Base-by-base conservation (phyloP, 345 rosid species). In the Ceriops decandra region DNA sequence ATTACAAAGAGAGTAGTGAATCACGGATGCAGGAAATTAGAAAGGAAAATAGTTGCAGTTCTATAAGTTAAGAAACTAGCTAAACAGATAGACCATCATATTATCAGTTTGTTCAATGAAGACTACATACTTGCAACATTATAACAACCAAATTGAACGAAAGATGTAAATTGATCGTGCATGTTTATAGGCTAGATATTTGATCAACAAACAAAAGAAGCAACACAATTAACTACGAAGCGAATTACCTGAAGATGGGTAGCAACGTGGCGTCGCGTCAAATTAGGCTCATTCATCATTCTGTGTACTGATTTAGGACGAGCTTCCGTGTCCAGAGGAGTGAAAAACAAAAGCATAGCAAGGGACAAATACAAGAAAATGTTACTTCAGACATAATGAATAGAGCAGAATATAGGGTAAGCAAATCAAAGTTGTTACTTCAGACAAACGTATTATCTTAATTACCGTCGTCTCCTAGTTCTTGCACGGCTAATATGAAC, bases 211-310 rank as follows among this genome's bases (percentile, higher is more conserved):
- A 36, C 11, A 53, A 6, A 21, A 53, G 10, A 53, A 54, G 28
- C 16, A 54, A 54, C 28, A 54, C 28, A 13, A 13, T 54, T 24
- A 9, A 54, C 59, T 22, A 21, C 24, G 27, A 54, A 54, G 30
- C 8, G 30, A 24, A 36, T 21, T 27, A 87, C 95, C 95, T 85
- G 89, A 10, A 87, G 83, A 75, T 89, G 87, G 69, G 85, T 85
- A 10, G 77, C 75, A 28, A 89, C 73, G 60, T 89, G 92, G 21
- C 76, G 82, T 2, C 52, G 67, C 2, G 81, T 68, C 72, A 89
- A 68, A 68, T 67, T 2, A 10, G 85, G 84, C 58, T 75, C 83
- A 19, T 84, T 59, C 82, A 89, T 87, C 78, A 61, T 52, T 62
- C 21, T 9, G 49, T 76, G 53, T 62, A 85, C 79, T 15, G 49